Conservation (phyloP, 2,329 filamentous ascomycete species). For the Stagonosporopsis cucurbitacearum region DNA sequence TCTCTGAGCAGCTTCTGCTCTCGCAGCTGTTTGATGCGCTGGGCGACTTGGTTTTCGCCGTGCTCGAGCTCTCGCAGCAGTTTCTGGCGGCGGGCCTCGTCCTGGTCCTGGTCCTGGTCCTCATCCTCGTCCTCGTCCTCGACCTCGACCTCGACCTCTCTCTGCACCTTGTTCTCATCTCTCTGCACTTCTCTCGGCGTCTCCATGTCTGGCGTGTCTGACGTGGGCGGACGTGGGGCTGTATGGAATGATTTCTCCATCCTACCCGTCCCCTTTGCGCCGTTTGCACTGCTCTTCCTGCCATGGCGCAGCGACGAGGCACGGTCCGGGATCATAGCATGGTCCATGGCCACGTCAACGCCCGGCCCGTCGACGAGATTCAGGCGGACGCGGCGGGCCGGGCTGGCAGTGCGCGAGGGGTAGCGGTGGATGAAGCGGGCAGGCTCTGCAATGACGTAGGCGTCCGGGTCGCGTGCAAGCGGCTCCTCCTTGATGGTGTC, state of each 20-base stretch:
- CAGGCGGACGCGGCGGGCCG: constrained; percentile 35
- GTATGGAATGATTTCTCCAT: too few species aligned
- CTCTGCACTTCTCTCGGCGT: neutral
- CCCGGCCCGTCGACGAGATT: constrained; percentile 30
- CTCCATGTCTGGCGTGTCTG: too few species aligned
- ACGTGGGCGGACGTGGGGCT: too few species aligned
- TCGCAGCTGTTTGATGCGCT: constrained; percentile 64
- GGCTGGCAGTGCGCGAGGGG: constrained; percentile 41
- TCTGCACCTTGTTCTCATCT: neutral
- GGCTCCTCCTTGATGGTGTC: constrained; percentile 50
- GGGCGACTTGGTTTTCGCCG: constrained; percentile 63
- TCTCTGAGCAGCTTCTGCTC: constrained; percentile 64
- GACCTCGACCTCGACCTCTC: neutral
- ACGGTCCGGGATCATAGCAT: constrained; percentile 42
- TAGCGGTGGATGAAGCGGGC: constrained; percentile 39
- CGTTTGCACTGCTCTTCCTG: constrained; percentile 36
- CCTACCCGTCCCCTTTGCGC: constrained; percentile 29
- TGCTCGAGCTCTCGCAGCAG: constrained; percentile 44
- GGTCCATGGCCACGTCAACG: constrained; percentile 36
- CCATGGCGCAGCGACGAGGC: constrained; percentile 44
- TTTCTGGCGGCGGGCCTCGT: constrained; percentile 34
- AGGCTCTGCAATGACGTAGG: constrained; percentile 29
- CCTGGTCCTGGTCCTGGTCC: constrained; percentile 25
- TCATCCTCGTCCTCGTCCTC: too few species aligned
- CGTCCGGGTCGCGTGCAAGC: constrained; percentile 10